Evolutionary conservation across 305 asterid genomes (phyloP), one percentile per base, ranked within the genome.

Genomic region (Coffea humblotiana): DNA sequence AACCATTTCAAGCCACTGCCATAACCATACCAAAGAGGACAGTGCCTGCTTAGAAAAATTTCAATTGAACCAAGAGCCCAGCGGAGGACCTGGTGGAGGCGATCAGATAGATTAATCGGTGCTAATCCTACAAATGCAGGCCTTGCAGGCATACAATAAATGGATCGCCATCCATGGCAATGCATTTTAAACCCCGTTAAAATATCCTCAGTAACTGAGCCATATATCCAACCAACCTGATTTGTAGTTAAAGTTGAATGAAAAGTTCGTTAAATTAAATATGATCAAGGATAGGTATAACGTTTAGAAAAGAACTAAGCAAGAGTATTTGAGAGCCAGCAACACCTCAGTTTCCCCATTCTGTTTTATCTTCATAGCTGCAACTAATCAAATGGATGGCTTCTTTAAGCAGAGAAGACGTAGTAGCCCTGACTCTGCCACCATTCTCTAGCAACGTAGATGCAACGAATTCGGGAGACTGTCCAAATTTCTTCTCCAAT

Each of bases 131-230:
- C 89, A 74, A 89, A 89, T 75, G 94, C 92, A 0, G 94, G 81
- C 68, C 89, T 79, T 75, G 60, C 79, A 21, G 92, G 94, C 48
- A 82, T 84, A 71, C 91, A 89, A 56, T 89, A 90, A 15, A 89
- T 88, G 48, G 92, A 90, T 76, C 92, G 77, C 94, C 94, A 90
- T 40, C 94, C 92, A 72, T 86, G 94, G 78, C 94, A 87, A 49
- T 90, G 94, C 94, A 90, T 90, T 79, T 89, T 90, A 68, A 90
- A 87, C 2, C 94, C 90, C 16, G 92, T 89, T 67, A 90, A 80
- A 47, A 90, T 90, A 79, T 88, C 94, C 73, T 90, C 43, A 40
- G 43, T 40, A 40, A 40, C 6, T 40, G 43, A 40, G 6, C 43
- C 43, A 40, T 40, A 3, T 92, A 89, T 89, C 91, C 90, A 89